A percentile compares a stretch with the other conserved stretches of the same genome.
phyloP scores from a whole-genome alignment of 176 grass and related monocot genomes.

The Carex littledalei region DNA sequence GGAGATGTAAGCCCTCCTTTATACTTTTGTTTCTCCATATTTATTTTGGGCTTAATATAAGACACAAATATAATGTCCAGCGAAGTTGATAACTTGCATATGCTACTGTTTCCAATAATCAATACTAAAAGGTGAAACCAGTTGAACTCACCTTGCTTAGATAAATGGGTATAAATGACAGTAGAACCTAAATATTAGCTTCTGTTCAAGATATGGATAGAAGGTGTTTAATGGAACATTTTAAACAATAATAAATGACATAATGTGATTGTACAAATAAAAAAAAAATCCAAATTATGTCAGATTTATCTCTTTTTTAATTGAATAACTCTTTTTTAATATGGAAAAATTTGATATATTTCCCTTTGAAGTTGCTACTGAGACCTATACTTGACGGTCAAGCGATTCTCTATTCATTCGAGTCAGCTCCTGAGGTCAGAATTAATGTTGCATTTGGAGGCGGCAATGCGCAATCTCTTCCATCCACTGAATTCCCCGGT shows the following conservation, averaged over 20 bases:
- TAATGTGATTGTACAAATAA: not conserved
- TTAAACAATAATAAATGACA: not conserved
- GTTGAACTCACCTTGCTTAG: not conserved
- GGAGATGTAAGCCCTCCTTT: slow-evolving; percentile 60
- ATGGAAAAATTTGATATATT: slow-evolving; percentile 9
- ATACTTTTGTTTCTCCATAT: slow-evolving; percentile 24
- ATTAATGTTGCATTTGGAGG: slow-evolving; percentile 96
- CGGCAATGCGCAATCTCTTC: slow-evolving; percentile 67
- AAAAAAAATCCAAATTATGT: slow-evolving; percentile 3
- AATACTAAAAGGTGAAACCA: not conserved
- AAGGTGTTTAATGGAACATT: not conserved
- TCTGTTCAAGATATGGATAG: not conserved
- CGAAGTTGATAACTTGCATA: not conserved
- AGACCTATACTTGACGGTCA: slow-evolving; percentile 96
- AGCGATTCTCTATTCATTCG: slow-evolving; percentile 95
- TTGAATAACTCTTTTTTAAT: slow-evolving; percentile 6
- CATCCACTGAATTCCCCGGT: slow-evolving; percentile 82
- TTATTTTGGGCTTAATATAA: not conserved
- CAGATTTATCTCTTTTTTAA: not conserved
- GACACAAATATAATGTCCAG: not conserved
- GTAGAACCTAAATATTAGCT: not conserved
- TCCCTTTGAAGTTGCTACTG: slow-evolving; percentile 58
- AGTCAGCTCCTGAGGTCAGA: slow-evolving; percentile 77
- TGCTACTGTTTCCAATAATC: not conserved
- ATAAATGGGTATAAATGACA: not conserved